Evolutionary conservation across 2,329 filamentous ascomycete genomes (phyloP).

Genomic region (Westerdykella aurantiaca): DNA sequence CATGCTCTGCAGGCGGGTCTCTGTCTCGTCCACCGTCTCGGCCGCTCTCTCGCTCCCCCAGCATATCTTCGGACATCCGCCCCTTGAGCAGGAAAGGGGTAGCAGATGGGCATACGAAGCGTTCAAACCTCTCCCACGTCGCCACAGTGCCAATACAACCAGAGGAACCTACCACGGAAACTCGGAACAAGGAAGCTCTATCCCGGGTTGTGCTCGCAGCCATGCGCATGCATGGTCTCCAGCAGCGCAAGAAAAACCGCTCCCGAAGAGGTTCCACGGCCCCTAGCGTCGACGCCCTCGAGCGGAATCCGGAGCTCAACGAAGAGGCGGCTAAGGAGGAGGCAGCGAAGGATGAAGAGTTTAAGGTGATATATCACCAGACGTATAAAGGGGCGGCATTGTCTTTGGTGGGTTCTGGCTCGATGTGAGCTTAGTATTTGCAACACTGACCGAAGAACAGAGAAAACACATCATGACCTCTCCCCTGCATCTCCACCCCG

Average conservation of each 20-base stretch:
- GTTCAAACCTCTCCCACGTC: slow-evolving; percentile 31
- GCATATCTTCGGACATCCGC: slow-evolving; percentile 23
- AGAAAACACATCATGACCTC: slow-evolving; percentile 36
- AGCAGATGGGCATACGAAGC: slow-evolving; percentile 20
- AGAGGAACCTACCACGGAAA: slow-evolving; percentile 33
- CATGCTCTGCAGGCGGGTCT: slow-evolving; percentile 19
- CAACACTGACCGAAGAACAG: slow-evolving; percentile 7
- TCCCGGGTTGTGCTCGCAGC: slow-evolving; percentile 49
- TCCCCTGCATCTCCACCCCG: slow-evolving; percentile 37
- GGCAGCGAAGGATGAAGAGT: slow-evolving; percentile 44
- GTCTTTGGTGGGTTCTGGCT: slow-evolving; percentile 35
- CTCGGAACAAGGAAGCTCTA: slow-evolving; percentile 46
- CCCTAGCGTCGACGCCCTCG: slow-evolving; percentile 11
- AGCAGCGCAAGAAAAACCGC: slow-evolving; percentile 38
- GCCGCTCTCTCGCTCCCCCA: slow-evolving; percentile 28
- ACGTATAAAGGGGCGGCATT: slow-evolving; percentile 47
- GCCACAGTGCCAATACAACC: slow-evolving; percentile 24
- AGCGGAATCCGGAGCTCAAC: slow-evolving; percentile 3
- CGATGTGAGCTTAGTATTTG: neutral
- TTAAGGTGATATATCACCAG: slow-evolving; percentile 50
- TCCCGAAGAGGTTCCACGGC: slow-evolving; percentile 20
- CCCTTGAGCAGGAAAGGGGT: slow-evolving; percentile 28
- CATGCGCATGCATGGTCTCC: slow-evolving; percentile 48
- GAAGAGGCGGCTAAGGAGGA: slow-evolving; percentile 24
- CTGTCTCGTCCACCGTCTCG: slow-evolving; percentile 20